Percentiles rank a stretch among this genome's conserved stretches.
These are phyloP conservation scores for Xylaria hypoxylon DNA, from an alignment of 2,329 filamentous ascomycete genomes.

Conservation along the genomic window DNA sequence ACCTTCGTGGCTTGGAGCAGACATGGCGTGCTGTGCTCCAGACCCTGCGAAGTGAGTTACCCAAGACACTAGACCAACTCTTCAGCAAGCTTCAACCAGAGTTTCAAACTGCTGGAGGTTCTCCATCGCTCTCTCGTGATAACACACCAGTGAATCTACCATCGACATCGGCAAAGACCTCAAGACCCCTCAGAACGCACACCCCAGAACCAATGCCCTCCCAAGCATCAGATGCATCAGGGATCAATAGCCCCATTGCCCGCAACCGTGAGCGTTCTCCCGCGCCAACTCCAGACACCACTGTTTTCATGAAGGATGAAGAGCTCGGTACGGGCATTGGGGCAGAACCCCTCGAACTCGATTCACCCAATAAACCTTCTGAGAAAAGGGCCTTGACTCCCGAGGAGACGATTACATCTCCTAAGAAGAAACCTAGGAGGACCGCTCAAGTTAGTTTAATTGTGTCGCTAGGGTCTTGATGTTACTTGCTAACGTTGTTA, in stretches of 20 bases:
- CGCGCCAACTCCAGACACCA: neutral
- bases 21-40: slow-evolving; percentile 15
- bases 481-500: neutral
- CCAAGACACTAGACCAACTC: slow-evolving; percentile 24
- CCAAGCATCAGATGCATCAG: neutral
- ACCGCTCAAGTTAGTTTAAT: slow-evolving; percentile 16
- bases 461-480: no score
- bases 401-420: neutral
- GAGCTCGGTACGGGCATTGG: neutral
- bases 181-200: neutral
- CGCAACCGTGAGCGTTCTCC: neutral
- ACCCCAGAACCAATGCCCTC: neutral
- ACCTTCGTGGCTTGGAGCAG: slow-evolving; percentile 6
- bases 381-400: slow-evolving; percentile 18
- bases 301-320: neutral
- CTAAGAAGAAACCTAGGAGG: slow-evolving; percentile 29
- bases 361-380: neutral
- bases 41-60: slow-evolving; percentile 21
- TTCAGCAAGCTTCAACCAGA: slow-evolving; percentile 20
- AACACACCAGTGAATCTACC: neutral
- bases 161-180: neutral
- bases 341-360: neutral
- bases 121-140: neutral
- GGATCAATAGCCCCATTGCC: neutral
- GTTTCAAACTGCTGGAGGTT: slow-evolving; percentile 1